phyloP scores from a whole-genome alignment of 192 early-diverging fungal species.

The Mortierella claussenii region DNA sequence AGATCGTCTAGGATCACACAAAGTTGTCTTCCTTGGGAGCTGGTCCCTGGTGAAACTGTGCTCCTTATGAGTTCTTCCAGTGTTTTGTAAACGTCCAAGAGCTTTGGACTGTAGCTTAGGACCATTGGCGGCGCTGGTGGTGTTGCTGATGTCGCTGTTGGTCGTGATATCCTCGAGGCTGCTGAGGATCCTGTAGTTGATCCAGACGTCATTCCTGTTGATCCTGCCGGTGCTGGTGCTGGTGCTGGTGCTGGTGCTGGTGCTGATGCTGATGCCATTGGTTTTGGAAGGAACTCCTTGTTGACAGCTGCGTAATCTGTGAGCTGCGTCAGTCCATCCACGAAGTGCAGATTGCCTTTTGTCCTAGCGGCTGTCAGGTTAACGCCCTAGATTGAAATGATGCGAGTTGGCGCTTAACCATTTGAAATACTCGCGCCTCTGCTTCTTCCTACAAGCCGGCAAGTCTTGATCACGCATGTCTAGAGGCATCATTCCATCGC shows the following conservation, averaged over 20 bases:
- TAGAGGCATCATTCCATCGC: no score
- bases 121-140: conserved; percentile 24
- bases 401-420: no score
- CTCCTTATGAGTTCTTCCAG: conserved; percentile 55
- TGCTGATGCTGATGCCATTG: conserved; percentile 14
- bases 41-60: conserved; percentile 16
- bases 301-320: conserved; percentile 55
- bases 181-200: not conserved
- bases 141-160: conserved; percentile 17
- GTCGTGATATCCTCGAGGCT: conserved; percentile 42
- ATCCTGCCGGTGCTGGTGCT: not conserved
- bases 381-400: conserved; percentile 54
- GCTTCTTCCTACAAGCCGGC: no score
- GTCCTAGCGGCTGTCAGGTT: conserved; percentile 59
- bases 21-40: conserved; percentile 40
- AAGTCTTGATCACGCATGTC: no score
- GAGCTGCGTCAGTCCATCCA: conserved; percentile 68
- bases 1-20: conserved; percentile 65
- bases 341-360: conserved; percentile 59
- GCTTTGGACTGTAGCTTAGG: conserved; percentile 39
- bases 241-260: not conserved
- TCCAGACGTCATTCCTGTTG: no score
- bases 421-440: no score
- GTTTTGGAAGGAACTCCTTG: conserved; percentile 28
- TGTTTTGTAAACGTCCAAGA: conserved; percentile 26